phyloP scores from a whole-genome alignment of 768 basidiomycete genomes.

The Cystofilobasidium capitatum region DNA sequence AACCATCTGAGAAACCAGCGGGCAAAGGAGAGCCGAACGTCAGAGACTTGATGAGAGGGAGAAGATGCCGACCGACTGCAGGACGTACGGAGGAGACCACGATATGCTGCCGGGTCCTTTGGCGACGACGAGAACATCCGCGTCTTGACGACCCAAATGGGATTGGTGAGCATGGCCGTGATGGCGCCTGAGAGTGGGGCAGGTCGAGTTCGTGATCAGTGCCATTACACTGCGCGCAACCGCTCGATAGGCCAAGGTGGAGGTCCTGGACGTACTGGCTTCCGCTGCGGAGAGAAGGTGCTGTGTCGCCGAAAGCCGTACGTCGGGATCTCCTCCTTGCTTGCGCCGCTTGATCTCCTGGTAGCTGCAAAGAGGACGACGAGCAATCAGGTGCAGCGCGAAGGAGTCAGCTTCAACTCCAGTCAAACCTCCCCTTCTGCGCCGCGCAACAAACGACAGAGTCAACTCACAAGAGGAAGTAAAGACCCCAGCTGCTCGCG shows the following conservation, averaged over 20 bases:
- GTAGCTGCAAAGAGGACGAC: constrained; percentile 51
- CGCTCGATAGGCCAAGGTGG: constrained; percentile 21
- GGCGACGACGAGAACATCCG: constrained; percentile 81
- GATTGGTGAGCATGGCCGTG: constrained; percentile 90
- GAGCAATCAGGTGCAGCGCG: too few species aligned
- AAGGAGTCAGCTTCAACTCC: background rate
- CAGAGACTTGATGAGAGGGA: background rate
- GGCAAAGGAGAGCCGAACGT: background rate
- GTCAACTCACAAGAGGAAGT: constrained; percentile 82
- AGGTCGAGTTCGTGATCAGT: constrained; percentile 16
- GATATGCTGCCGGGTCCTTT: constrained; percentile 62
- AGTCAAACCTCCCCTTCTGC: background rate
- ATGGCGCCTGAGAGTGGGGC: constrained; percentile 57
- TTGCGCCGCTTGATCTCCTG: constrained; percentile 82
- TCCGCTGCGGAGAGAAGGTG: constrained; percentile 85
- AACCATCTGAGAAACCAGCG: constrained; percentile 49
- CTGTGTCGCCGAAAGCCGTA: constrained; percentile 60
- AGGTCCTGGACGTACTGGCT: constrained; percentile 66
- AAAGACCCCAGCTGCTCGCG: constrained; percentile 92
- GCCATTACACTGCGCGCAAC: constrained; percentile 19
- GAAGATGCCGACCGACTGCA: constrained; percentile 24
- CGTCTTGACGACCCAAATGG: constrained; percentile 94
- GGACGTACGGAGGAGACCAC: constrained; percentile 63
- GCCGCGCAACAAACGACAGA: background rate
- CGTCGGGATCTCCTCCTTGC: constrained; percentile 50